These are phyloP conservation scores for Cordyceps cicadae DNA, from an alignment of 2,329 filamentous ascomycete genomes.

Conservation along the genomic window DNA sequence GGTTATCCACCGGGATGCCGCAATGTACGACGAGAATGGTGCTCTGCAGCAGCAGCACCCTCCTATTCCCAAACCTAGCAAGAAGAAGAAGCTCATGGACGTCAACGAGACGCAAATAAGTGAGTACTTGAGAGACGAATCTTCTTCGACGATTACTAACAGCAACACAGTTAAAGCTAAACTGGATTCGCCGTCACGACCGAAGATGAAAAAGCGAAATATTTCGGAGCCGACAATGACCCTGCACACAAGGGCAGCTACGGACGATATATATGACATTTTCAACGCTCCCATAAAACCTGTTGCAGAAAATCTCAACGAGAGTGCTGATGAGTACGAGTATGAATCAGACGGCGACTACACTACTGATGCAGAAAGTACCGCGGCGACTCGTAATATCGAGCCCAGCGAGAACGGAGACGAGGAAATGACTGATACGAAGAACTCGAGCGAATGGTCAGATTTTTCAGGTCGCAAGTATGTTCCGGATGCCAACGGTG, in stretches of 20 bases:
- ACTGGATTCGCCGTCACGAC: conserved; percentile 78
- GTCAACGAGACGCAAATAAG: conserved; percentile 88
- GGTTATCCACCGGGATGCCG: conserved; percentile 22
- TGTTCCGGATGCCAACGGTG: conserved; percentile 42
- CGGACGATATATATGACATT: conserved; percentile 94
- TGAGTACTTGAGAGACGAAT: conserved; percentile 36
- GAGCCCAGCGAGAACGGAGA: conserved; percentile 33
- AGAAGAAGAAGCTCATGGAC: conserved; percentile 74
- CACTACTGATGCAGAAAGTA: conserved; percentile 77
- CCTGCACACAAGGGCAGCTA: conserved; percentile 86
- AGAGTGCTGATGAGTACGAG: conserved; percentile 53
- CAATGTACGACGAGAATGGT: conserved; percentile 52
- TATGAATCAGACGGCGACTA: conserved; percentile 70
- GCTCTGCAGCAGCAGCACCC: conserved; percentile 33
- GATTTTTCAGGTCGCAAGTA: conserved; percentile 73
- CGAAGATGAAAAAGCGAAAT: conserved; percentile 73
- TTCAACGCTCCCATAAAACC: conserved; percentile 68
- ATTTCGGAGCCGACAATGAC: conserved; percentile 90
- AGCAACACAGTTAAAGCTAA: conserved; percentile 71
- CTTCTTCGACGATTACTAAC: conserved; percentile 20
- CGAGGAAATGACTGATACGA: conserved; percentile 48
- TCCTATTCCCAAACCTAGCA: conserved; percentile 39
- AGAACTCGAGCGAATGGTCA: conserved; percentile 75
- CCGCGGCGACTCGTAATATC: conserved; percentile 60
- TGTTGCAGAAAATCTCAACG: conserved; percentile 24